These are phyloP conservation scores for Wickerhamomyces strasburgensis DNA, from an alignment of 805 yeast genomes.

Conservation along the genomic window DNA sequence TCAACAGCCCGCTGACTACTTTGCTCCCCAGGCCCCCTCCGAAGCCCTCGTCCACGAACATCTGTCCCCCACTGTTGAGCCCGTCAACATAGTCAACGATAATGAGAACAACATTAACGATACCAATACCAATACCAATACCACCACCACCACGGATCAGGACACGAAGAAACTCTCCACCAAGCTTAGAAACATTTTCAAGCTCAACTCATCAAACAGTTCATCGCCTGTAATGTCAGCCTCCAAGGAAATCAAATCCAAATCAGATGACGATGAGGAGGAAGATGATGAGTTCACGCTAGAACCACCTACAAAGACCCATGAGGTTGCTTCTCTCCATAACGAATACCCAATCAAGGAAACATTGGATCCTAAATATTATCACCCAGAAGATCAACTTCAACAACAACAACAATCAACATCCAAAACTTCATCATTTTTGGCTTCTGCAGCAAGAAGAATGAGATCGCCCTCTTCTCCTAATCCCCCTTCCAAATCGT, in stretches of 20 bases:
- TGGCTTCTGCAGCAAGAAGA: slow-evolving; percentile 22
- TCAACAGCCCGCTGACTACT: slow-evolving; percentile 4
- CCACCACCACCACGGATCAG: slow-evolving; percentile 4
- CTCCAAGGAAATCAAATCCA: slow-evolving; percentile 11
- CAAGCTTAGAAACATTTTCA: slow-evolving; percentile 23
- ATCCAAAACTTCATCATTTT: slow-evolving; percentile 11
- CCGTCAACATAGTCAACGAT: slow-evolving; percentile 4
- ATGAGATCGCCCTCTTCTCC: slow-evolving; percentile 33
- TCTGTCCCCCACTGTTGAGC: slow-evolving; percentile 9
- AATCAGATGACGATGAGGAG: slow-evolving; percentile 1
- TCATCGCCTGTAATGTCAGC: slow-evolving; percentile 17
- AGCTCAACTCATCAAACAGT: slow-evolving; percentile 11
- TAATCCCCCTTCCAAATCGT: slow-evolving; percentile 15
- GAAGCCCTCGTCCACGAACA: slow-evolving; percentile 13
- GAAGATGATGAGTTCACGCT: slow-evolving; percentile 10
- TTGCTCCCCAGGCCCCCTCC: slow-evolving; percentile 6
- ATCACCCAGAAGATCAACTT: slow-evolving; percentile 2
- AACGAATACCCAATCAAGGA: slow-evolving; percentile 9
- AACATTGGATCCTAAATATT: slow-evolving; percentile 3
- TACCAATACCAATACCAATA: neutral
- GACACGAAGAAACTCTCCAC: slow-evolving; percentile 14
- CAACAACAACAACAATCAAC: slow-evolving; percentile 8
- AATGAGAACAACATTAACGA: slow-evolving; percentile 1
- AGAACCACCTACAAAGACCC: slow-evolving; percentile 14
- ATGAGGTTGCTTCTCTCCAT: slow-evolving; percentile 9